Evolutionary conservation across 768 basidiomycete genomes (phyloP), one percentile per base, ranked within the genome.

Genomic region (Jaapia argillacea): DNA sequence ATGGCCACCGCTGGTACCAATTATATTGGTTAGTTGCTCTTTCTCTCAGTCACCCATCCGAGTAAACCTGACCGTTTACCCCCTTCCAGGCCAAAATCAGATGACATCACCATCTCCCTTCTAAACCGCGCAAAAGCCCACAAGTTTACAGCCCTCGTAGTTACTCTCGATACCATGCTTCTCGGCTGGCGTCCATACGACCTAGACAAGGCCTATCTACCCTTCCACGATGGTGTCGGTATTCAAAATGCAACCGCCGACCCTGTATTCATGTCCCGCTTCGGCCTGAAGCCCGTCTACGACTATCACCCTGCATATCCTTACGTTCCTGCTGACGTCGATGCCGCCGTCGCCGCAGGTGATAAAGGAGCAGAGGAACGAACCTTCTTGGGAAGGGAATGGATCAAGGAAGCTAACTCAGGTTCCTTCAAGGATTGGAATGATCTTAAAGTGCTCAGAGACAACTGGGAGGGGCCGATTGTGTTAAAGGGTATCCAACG

Each of bases 111-210:
- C 0, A 56, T 79, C 25, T 86, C 83, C 18, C 42, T 88, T 21
- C 70, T 90, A 20, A 61, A 65, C 10, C 75, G 86, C 2, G 81
- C 77, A 7, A 84, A 85, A 57, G 67, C 63, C 1, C 75, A 61
- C 43, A 81, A 81, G 13, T 90, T 76, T 62, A 74, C 65, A 3
- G 75, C 78, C 12, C 77, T 89, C 26, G 75, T 89, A n/a, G 69
- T 90, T 49, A 88, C 87, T 0, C 67, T 88, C 10, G 86, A 90
- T 58, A 82, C 84, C 1, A 78, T 79, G 71, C 42, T 63, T 0
- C 58, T 87, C 24, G 85, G 83, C 20, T 88, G 81, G 82, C 76
- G 84, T 2, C 83, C 83, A 3, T 78, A 81, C 57, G 85, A 89
- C 54, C 64, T 89, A 43, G 69, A 75, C 40, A 69, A 59, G 3